phyloP scores from a whole-genome alignment of 306 rosid species.

The Sphenostylis stenocarpa region DNA sequence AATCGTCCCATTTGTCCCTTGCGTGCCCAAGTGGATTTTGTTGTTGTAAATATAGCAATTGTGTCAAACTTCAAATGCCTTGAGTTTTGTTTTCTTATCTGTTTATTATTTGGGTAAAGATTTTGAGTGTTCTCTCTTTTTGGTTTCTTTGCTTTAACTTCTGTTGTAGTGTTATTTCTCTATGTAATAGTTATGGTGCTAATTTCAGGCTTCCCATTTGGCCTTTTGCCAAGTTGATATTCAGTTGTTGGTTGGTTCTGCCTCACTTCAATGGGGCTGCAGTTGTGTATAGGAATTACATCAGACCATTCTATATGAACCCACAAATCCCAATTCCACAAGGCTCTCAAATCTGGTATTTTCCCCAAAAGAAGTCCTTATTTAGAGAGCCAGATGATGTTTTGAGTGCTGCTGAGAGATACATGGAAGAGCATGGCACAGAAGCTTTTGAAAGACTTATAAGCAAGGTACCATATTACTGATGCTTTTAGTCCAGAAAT shows the following conservation, averaged over 20 bases:
- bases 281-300: constrained; percentile 67
- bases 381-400: constrained; percentile 68
- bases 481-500: background rate
- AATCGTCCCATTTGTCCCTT: background rate
- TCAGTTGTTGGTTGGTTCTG: constrained; percentile 88
- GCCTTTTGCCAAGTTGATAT: constrained; percentile 80
- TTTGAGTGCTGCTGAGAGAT: constrained; percentile 77
- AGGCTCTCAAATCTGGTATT: constrained; percentile 65
- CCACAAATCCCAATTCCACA: constrained; percentile 55
- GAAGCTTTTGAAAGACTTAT: constrained; percentile 85
- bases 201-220: constrained; percentile 73
- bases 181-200: background rate
- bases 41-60: background rate
- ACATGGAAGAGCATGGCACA: constrained; percentile 75
- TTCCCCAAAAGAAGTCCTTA: constrained; percentile 65
- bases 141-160: background rate
- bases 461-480: constrained; percentile 48
- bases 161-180: background rate
- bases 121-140: background rate
- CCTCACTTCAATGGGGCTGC: constrained; percentile 97
- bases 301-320: constrained; percentile 80
- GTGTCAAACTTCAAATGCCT: background rate
- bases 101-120: background rate
- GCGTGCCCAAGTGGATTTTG: background rate
- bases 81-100: background rate